Evolutionary conservation across 78 protist genomes (phyloP).

Genomic region (Monocercomonoides exilis): DNA sequence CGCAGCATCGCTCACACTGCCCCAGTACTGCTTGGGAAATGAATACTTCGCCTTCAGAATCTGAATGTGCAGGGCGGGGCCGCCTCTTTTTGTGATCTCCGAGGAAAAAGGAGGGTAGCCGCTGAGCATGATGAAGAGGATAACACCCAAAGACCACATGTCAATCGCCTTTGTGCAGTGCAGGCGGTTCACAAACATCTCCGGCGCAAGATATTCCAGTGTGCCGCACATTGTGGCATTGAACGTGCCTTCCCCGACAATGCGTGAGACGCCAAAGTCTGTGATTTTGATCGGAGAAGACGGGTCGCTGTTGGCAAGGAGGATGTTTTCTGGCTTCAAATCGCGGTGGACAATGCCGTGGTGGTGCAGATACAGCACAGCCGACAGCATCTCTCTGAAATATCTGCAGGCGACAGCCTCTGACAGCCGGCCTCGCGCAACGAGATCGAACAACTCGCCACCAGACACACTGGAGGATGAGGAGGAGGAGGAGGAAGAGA

Average conservation of each 20-base stretch:
- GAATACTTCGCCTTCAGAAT: neutral
- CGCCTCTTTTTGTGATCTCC: neutral
- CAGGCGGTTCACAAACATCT: neutral
- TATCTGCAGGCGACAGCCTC: neutral
- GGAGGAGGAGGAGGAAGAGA: neutral
- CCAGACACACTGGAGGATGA: slow-evolving; percentile 6
- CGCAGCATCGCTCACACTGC: neutral
- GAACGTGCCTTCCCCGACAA: slow-evolving; percentile 6
- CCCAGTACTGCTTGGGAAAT: slow-evolving; percentile 5
- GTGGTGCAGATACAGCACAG: slow-evolving; percentile 20
- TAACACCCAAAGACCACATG: slow-evolving; percentile 27
- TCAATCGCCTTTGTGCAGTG: slow-evolving; percentile 5
- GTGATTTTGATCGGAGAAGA: neutral
- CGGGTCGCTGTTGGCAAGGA: neutral
- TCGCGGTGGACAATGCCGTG: slow-evolving; percentile 34
- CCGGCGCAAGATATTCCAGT: slow-evolving; percentile 33
- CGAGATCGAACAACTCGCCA: slow-evolving; percentile 22
- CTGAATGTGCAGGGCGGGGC: neutral
- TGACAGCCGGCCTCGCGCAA: neutral
- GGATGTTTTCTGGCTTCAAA: slow-evolving; percentile 35
- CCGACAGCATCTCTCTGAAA: slow-evolving; percentile 21
- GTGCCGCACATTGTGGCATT: slow-evolving; percentile 20
- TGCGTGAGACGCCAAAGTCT: slow-evolving; percentile 16
- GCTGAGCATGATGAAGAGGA: slow-evolving; percentile 10
- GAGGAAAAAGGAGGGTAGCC: slow-evolving; percentile 4